Evolutionary conservation across 148 eudicot species (phyloP).

Genomic region (Amaranthus cruentus): DNA sequence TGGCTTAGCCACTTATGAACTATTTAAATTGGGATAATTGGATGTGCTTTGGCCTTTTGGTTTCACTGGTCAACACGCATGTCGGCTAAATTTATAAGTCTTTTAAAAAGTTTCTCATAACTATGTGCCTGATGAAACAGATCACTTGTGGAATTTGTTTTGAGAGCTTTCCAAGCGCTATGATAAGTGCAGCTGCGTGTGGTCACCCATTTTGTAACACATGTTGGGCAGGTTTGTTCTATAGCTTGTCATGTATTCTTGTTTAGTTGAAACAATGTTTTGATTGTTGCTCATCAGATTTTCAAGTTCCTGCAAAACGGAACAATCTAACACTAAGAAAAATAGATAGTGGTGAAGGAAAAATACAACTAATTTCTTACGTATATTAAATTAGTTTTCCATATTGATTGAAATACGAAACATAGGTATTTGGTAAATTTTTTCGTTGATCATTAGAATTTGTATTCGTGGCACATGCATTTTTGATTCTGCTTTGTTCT

Average conservation of each 20-base stretch:
- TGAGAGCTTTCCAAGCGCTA: constrained; percentile 49
- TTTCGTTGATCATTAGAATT: background rate
- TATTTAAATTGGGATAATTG: constrained; percentile 1
- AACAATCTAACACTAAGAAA: background rate
- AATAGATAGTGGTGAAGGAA: background rate
- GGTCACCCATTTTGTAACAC: constrained; percentile 72
- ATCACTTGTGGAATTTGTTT: constrained; percentile 85
- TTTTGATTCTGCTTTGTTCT: background rate
- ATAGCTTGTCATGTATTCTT: background rate
- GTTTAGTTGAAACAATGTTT: background rate
- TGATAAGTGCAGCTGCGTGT: constrained; percentile 66
- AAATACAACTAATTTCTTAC: background rate
- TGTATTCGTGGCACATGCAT: background rate
- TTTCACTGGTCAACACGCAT: background rate
- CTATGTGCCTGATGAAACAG: constrained; percentile 30
- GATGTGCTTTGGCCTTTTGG: background rate
- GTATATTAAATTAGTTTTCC: no score
- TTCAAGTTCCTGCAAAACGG: background rate
- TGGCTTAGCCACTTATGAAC: background rate
- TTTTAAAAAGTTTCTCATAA: constrained; percentile 3
- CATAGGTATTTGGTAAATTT: no score
- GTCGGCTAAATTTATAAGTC: background rate
- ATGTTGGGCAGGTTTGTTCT: constrained; percentile 77
- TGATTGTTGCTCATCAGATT: background rate
- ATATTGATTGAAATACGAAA: no score